Percentiles rank a stretch among this genome's conserved stretches.
Evolutionary conservation across 148 eudicot genomes (phyloP).

Genomic region (Persicaria maculosa): DNA sequence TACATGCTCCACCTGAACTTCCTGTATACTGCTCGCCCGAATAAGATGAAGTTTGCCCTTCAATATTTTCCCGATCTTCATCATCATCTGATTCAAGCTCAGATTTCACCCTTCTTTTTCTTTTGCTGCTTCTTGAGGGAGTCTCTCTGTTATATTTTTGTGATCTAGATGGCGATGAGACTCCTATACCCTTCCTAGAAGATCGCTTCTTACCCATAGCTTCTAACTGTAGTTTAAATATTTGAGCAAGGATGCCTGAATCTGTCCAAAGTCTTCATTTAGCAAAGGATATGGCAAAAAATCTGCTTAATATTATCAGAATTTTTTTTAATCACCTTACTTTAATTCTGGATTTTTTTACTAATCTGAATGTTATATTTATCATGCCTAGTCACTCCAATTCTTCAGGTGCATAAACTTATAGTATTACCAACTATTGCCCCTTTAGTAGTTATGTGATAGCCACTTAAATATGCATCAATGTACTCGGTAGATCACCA

Average conservation of each 20-base stretch:
- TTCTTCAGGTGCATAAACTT: neutral
- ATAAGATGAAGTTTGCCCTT: constrained; percentile 38
- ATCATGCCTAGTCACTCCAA: neutral
- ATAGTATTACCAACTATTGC: neutral
- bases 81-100: constrained; percentile 58
- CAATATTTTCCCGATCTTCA: constrained; percentile 42
- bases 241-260: constrained; percentile 70
- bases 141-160: constrained; percentile 2
- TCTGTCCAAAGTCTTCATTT: constrained; percentile 30
- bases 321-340: neutral
- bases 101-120: constrained; percentile 36
- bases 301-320: neutral
- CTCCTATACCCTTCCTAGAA: constrained; percentile 12
- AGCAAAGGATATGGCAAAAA: neutral
- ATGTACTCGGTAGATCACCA: neutral
- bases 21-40: constrained; percentile 52
- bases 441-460: neutral
- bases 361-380: neutral
- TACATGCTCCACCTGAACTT: constrained; percentile 35
- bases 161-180: neutral
- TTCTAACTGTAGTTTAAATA: constrained; percentile 54
- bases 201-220: constrained; percentile 56
- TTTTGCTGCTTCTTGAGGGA: constrained; percentile 6
- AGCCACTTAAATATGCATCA: neutral
- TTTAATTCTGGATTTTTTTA: neutral